Percentiles rank a stretch among this genome's conserved stretches.
Conservation (phyloP, 1,139 yeast genomes). For the Groenewaldozyma auringiensis region DNA sequence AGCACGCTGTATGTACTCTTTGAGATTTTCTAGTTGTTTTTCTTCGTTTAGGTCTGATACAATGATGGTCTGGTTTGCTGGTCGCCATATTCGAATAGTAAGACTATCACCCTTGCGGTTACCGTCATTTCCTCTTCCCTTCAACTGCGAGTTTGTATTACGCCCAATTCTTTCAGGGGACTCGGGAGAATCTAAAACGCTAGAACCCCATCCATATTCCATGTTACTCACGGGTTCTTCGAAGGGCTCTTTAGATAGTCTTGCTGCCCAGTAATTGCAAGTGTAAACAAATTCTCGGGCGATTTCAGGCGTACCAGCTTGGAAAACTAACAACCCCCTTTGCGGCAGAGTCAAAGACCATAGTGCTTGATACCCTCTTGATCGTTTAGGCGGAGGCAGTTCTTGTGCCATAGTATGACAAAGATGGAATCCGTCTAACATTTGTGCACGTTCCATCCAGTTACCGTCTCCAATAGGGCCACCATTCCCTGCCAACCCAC, state of each 20-base stretch:
- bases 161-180: neutral
- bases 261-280: slow-evolving; percentile 83
- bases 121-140: slow-evolving; percentile 1
- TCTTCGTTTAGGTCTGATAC: slow-evolving; percentile 28
- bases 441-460: slow-evolving; percentile 41
- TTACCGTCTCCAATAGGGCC: slow-evolving; percentile 48
- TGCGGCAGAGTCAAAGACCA: slow-evolving; percentile 34
- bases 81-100: slow-evolving; percentile 27
- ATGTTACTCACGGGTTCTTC: slow-evolving; percentile 56
- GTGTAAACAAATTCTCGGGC: slow-evolving; percentile 66
- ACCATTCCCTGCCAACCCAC: slow-evolving; percentile 7
- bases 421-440: slow-evolving; percentile 25
- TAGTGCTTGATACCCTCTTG: slow-evolving; percentile 24
- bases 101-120: slow-evolving; percentile 24
- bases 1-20: slow-evolving; percentile 22
- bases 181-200: slow-evolving; percentile 4
- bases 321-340: slow-evolving; percentile 27
- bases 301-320: slow-evolving; percentile 55
- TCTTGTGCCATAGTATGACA: slow-evolving; percentile 29
- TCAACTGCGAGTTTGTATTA: slow-evolving; percentile 1
- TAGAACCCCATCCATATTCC: slow-evolving; percentile 67
- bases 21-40: slow-evolving; percentile 23
- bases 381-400: slow-evolving; percentile 24
- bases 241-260: slow-evolving; percentile 68
- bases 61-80: slow-evolving; percentile 27